A percentile compares a stretch with the other conserved stretches of the same genome.
These are phyloP conservation scores for Xylaria curta DNA, from an alignment of 495 filamentous ascomycete species.

Conservation along the genomic window DNA sequence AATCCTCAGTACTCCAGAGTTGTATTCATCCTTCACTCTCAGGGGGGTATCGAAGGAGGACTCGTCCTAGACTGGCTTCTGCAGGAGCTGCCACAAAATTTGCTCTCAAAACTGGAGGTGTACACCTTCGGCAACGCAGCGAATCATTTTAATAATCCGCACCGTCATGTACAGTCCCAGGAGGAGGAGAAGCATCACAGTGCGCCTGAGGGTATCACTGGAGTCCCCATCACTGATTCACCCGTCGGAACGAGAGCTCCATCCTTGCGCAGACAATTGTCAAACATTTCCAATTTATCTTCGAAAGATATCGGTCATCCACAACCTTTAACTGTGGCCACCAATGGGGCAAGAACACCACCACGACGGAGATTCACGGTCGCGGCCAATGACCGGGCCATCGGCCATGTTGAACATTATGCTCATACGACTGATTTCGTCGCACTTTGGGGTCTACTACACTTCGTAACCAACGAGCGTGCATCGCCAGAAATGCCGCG, in stretches of 20 bases:
- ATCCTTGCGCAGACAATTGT: slow-evolving; percentile 26
- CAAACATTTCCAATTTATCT: slow-evolving; percentile 27
- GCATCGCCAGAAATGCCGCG: slow-evolving; percentile 53
- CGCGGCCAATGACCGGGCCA: slow-evolving; percentile 49
- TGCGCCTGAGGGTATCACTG: slow-evolving; percentile 25
- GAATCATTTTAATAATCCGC: slow-evolving; percentile 89
- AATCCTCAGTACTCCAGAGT: slow-evolving; percentile 69
- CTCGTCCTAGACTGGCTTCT: slow-evolving; percentile 81
- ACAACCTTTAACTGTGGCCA: slow-evolving; percentile 20
- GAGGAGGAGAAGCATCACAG: slow-evolving; percentile 33
- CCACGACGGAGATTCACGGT: slow-evolving; percentile 27
- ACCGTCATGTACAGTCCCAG: slow-evolving; percentile 47
- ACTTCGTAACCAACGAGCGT: slow-evolving; percentile 61
- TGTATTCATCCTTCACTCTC: slow-evolving; percentile 79
- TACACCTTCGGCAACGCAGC: slow-evolving; percentile 88
- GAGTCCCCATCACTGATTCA: slow-evolving; percentile 35
- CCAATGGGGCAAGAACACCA: slow-evolving; percentile 21
- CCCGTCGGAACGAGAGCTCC: slow-evolving; percentile 31
- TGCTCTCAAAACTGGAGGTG: slow-evolving; percentile 74
- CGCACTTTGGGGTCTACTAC: slow-evolving; percentile 73
- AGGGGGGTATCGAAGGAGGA: slow-evolving; percentile 79
- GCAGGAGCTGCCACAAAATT: slow-evolving; percentile 71
- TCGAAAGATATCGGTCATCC: slow-evolving; percentile 18
- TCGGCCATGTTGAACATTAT: slow-evolving; percentile 86
- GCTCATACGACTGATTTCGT: slow-evolving; percentile 80